Evolutionary conservation across 257 asterid species (phyloP), one percentile per base, ranked within the genome.

Genomic region (Phtheirospermum japonicum): DNA sequence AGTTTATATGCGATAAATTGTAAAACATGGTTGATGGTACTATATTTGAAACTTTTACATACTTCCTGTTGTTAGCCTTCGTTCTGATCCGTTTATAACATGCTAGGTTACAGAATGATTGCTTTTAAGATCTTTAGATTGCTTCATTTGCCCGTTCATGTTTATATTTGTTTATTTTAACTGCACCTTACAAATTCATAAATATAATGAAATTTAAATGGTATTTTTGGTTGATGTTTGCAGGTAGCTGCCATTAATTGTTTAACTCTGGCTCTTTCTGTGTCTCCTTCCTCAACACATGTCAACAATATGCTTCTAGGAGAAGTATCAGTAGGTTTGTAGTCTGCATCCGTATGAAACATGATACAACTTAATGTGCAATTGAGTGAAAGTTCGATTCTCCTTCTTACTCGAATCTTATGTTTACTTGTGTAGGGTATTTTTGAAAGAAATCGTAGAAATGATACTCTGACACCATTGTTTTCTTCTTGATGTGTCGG

Each of bases 171-270:
- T n/a, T n/a, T n/a, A n/a, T n/a, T n/a, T n/a, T n/a, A n/a, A n/a
- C n/a, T n/a, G n/a, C n/a, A n/a, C n/a, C n/a, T n/a, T n/a, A n/a
- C n/a, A n/a, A n/a, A n/a, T n/a, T n/a, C n/a, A n/a, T 23, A 23
- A 1, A 23, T 53, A 69, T 55, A 54, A 54, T 49, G 20, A 57
- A 56, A 75, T 46, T 11, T 36, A 61, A 39, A 33, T 36, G 42
- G 20, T 64, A 54, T 43, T 62, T 43, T 66, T 70, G 68, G 65
- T 66, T 65, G 50, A 64, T 56, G 32, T 68, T 73, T 74, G 72
- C 85, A 91, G 98, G 95, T 77, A 57, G 78, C 84, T 23, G 85
- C 94, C 43, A 53, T 88, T 61, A 77, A 75, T 78, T 91, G 95
- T 80, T 81, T 88, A 79, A 81, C 81, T 37, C 69, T 79, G 50